Conservation (phyloP, 2,329 filamentous ascomycete species). For the Aspergillus cejpii region DNA sequence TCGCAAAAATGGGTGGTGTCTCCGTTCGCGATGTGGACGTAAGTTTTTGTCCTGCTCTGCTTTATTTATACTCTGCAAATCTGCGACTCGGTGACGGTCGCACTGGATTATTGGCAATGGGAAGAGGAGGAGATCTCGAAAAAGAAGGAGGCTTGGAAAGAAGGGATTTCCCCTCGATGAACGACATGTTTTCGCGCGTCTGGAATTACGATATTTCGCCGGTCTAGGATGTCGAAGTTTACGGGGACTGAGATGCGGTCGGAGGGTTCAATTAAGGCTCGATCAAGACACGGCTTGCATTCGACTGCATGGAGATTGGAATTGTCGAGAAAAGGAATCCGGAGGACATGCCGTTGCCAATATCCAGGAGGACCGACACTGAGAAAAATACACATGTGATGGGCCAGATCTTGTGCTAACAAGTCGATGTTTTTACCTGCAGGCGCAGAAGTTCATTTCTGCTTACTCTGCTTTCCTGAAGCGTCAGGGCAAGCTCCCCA, state of each 20-base stretch:
- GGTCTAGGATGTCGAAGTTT: neutral
- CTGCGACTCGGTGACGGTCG: neutral
- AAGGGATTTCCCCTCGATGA: neutral
- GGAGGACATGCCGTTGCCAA: neutral
- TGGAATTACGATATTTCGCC: neutral
- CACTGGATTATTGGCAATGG: slow-evolving; percentile 12
- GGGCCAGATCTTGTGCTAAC: slow-evolving; percentile 8
- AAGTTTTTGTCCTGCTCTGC: slow-evolving; percentile 35
- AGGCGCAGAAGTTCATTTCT: slow-evolving; percentile 63
- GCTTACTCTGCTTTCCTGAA: slow-evolving; percentile 64
- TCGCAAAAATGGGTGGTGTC: slow-evolving; percentile 60
- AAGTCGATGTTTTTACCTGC: slow-evolving; percentile 16
- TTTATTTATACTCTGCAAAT: slow-evolving; percentile 11
- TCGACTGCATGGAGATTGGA: neutral
- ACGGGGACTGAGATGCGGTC: neutral
- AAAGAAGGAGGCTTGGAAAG: neutral
- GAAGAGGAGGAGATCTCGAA: slow-evolving; percentile 5
- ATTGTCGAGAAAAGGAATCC: neutral
- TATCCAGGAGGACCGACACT: neutral
- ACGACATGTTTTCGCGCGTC: neutral
- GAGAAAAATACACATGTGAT: neutral
- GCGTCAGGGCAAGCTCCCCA: slow-evolving; percentile 64
- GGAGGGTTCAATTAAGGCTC: neutral
- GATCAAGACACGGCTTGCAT: neutral
- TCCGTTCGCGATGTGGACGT: slow-evolving; percentile 61